Base-by-base conservation (phyloP, 2,329 filamentous ascomycete species). In the Fusarium drepaniforme region DNA sequence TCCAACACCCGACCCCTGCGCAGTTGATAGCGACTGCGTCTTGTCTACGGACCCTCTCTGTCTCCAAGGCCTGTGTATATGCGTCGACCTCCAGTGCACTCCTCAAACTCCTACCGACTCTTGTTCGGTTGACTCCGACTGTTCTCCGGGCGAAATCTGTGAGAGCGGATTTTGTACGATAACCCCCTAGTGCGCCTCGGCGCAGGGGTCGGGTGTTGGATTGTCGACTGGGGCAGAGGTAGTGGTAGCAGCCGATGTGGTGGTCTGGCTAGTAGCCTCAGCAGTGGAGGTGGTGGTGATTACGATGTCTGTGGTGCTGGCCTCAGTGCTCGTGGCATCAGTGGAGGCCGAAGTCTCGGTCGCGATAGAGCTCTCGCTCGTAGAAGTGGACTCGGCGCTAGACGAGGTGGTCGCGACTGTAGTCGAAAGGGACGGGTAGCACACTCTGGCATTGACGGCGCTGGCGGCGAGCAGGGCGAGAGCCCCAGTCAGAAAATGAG, bases 141-240 rank as follows among this genome's bases (percentile, higher is more conserved):
- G 74, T 25, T 18, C 46, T 3, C 37, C 42, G 6, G 63, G 64
- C 16, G 15, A 60, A 3, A 25, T 38, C 3, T 76, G 74, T 44
- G 66, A 75, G 30, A 72, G 53, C 58, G 71, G 66, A 33, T 68
- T 71, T 12, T 76, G 74, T 28, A 59, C 70, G 13, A 63, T 59
- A 2, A 9, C 28, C 5, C 62, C 51, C 23, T n/a, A 42, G 40
- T 40, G 38, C 40, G 18, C 18, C 9, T 12, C 38, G 16, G 38
- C 12, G 28, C 71, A 73, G 44, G 12, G 23, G 2, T 9, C 49
- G 49, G 18, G 7, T 25, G 23, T 6, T 15, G 38, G n/a, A 28
- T 44, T 35, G n/a, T 37, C 21, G 15, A 25, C 38, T 11, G 13
- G 40, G 8, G 40, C 9, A 28, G 60, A 46, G 42, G 42, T 51